Evolutionary conservation across 2,329 filamentous ascomycete genomes (phyloP), one percentile per base, ranked within the genome.

Genomic region (Xylariomycetidae sp.): DNA sequence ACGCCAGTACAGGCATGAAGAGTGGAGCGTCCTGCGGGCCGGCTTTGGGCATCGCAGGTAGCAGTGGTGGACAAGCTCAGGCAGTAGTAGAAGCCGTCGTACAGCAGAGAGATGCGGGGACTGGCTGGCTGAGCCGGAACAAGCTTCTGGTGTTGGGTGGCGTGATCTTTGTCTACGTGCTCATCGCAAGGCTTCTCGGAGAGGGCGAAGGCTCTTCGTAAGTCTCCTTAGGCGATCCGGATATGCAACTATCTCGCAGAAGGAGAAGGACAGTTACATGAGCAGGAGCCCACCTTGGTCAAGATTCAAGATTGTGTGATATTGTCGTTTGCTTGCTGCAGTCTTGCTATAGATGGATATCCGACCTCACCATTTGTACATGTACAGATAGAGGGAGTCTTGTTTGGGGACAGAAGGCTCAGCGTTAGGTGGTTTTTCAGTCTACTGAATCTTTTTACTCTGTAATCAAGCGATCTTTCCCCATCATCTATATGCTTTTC

Each of bases 91-190:
- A 90, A 46, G 87, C 70, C 2, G 85, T 64, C 59, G 85, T 62
- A 61, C 88, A 73, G 74, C 82, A 66, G 73, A 80, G 85, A 44
- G 82, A 92, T 45, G 87, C 83, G 3, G 86, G 88, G 0, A 80
- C 88, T 48, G 78, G 87, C 37, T 97, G 88, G 87, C 58, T 94
- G 43, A 73, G 79, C 46, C 75, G 80, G 42, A 86, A 96, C 64
- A 92, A 88, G 64, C 69, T 89, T 42, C 71, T 84, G 51, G 66
- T 95, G 29, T 72, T 79, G 1, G 76, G 85, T 7, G 79, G 71
- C 0, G 62, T 79, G 13, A 69, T 96, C 17, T 85, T 97, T 53
- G 62, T 82, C 12, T 97, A 96, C 61, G 88, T 94, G 9, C 62
- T 95, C 31, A 70, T 94, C 36, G 84, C 87, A 19, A 73, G 90